A percentile compares a stretch with the other conserved stretches of the same genome.
Evolutionary conservation across 805 yeast genomes (phyloP).

Genomic region (Lipomyces sp.): DNA sequence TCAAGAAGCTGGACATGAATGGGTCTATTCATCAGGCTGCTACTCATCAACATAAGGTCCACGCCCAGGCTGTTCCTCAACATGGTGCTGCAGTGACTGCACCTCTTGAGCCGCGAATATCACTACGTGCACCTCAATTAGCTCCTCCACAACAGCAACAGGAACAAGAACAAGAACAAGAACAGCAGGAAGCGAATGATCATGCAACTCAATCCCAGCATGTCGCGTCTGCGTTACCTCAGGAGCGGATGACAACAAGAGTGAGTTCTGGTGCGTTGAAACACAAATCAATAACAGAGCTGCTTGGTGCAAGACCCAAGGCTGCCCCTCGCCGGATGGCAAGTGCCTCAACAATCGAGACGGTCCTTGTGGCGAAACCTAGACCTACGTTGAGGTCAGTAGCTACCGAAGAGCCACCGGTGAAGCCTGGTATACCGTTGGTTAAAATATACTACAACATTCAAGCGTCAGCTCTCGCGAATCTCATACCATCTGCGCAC

Average conservation of each 20-base stretch:
- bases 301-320: conserved; percentile 35
- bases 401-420: conserved; percentile 46
- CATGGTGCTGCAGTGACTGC: background rate
- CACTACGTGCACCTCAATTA: background rate
- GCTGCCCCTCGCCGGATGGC: conserved; percentile 15
- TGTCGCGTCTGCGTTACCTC: conserved; percentile 42
- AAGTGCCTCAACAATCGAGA: conserved; percentile 12
- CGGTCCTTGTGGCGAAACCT: conserved; percentile 15
- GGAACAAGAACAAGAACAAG: background rate
- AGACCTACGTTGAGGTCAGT: conserved; percentile 34
- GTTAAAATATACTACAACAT: conserved; percentile 87
- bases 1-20: conserved; percentile 9
- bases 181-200: background rate
- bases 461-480: conserved; percentile 83
- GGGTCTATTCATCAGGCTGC: conserved; percentile 14
- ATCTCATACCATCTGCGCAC: conserved; percentile 80
- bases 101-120: background rate
- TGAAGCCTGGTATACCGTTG: conserved; percentile 50
- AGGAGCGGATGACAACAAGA: conserved; percentile 42
- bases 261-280: conserved; percentile 39
- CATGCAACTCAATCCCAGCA: conserved; percentile 34
- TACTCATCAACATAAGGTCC: background rate
- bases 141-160: conserved; percentile 9
- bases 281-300: conserved; percentile 38
- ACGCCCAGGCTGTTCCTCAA: background rate